Evolutionary conservation across 306 rosid genomes (phyloP), one percentile per base, ranked within the genome.

Genomic region (Cucurbita ficifolia): DNA sequence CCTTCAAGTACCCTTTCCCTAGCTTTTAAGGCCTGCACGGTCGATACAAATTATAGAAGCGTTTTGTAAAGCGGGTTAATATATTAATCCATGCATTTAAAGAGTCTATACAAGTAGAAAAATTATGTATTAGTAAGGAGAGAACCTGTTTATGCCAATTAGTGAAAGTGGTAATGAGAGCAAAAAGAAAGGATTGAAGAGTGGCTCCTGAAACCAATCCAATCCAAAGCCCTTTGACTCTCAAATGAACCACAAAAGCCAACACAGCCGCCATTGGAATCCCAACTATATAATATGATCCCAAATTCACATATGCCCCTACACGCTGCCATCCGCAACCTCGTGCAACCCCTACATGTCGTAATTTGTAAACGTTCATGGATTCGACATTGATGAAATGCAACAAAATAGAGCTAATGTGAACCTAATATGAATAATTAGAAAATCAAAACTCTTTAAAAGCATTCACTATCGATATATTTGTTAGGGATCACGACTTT

Each of bases 211-310:
- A 60, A 22, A 76, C 10, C 42, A 84, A 71, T 40, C 90, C 90
- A 81, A 82, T 77, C 93, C 88, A 88, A 24, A 88, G 88, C 10
- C 93, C 88, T 75, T 79, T 81, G 2, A 82, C 87, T 72, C 79
- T 78, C 10, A 88, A 75, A 9, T 70, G 64, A 0, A 79, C 17
- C 9, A 60, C 56, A 76, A 86, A 86, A n/a, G 81, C 88, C 1
- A 84, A 75, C 10, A 75, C 72, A 3, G 42, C 43, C 39, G 79
- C 85, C 51, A 84, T 50, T 2, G 90, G 90, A 29, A 86, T 79
- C 60, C 89, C 94, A 18, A 84, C 77, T 6, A 29, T n/a, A 75
- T 86, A 88, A 78, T 79, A 88, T 22, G 90, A 81, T 14, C 80
- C 83, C 55, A 88, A 82, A 76, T 88, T 88, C 3, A 76, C 84